Evolutionary conservation across 2,329 filamentous ascomycete genomes (phyloP), one percentile per base, ranked within the genome.

Genomic region (Phyllosticta paracitricarpa): DNA sequence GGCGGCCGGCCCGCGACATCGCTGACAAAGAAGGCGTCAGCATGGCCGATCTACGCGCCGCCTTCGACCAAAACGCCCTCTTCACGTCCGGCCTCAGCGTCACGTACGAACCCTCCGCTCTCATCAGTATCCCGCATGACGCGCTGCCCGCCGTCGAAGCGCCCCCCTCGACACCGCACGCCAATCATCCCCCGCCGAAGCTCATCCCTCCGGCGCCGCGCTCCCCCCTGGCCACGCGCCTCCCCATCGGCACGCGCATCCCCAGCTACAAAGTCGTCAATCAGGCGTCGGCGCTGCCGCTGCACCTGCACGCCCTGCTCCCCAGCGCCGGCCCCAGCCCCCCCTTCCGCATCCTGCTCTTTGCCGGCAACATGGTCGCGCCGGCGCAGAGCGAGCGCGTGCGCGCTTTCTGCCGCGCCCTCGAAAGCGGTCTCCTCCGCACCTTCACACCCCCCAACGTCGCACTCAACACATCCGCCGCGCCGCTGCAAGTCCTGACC

Each of bases 31-130:
- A 81, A 56, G 84, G 84, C 0, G 81, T 87, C 61, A 82, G 76
- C 64, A 84, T 87, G 81, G 78, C 80, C 0, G 82, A 81, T 35
- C 88, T 88, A 75, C 84, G 86, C 65, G 71, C 81, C 0, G 81
- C 80, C 0, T 86, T 88, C 65, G 67, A 80, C 28, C 83, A 84
- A 65, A 82, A 82, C 1, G 83, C 83, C 64, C 64, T 82, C 66
- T 88, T 88, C 67, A 79, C 83, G 3, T 81, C 79, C 17, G 84
- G 84, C 0, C 72, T 80, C 5, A 79, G 73, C 63, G 83, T 87
- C 33, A 75, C 86, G 68, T 88, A 88, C 67, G 78, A 77, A 5
- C 69, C 78, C 2, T 84, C 79, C 67, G 68, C 78, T 56, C 76
- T 87, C 6, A 78, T 87, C 1, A 17, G n/a, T 2, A n/a, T 48